Base-by-base conservation (phyloP, 169 alveolate species). In the Pseudocohnilembus persalinus region DNA sequence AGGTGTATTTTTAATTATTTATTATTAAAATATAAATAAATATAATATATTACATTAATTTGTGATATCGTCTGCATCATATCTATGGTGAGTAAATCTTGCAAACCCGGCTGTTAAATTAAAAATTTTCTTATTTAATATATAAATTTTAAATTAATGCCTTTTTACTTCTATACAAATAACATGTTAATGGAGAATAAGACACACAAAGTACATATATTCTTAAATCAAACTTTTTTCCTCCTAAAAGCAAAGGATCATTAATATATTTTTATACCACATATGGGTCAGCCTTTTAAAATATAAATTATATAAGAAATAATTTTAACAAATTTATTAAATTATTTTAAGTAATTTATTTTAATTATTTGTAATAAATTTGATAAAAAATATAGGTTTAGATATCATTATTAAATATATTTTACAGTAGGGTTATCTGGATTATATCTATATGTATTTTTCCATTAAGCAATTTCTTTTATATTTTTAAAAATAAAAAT, bases 211-310 rank as follows among this genome's bases (percentile, higher is more conserved):
- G 89, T n/a, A 96, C 97, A 91, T 97, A 98, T 34, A 97, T 91
- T 83, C 99, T 95, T 92, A 97, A 85, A 94, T 98, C 99, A 87
- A 97, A 98, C 88, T 98, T 98, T 85, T 96, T 94, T 26, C 99
- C 99, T 32, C 99, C 99, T 64, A 98, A 95, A 76, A 98, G 93
- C 31, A 97, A 93, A 15, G 99, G 99, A 87, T 96, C 97, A 0
- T 95, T 91, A 30, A 98, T 94, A 92, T 98, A 97, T 85, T 95
- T 94, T 88, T 97, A 98, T 75, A 97, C 98, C 73, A 97, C 95
- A 88, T 96, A 96, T 30, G 97, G 95, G 77, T 96, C 98, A 29
- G 94, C 96, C n/a, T 83, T 79, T 64, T n/a, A n/a, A n/a, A n/a
- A n/a, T n/a, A n/a, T n/a, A n/a, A n/a, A n/a, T n/a, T n/a, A n/a